phyloP scores from a whole-genome alignment of 805 yeast genomes.

The Pichia californica region DNA sequence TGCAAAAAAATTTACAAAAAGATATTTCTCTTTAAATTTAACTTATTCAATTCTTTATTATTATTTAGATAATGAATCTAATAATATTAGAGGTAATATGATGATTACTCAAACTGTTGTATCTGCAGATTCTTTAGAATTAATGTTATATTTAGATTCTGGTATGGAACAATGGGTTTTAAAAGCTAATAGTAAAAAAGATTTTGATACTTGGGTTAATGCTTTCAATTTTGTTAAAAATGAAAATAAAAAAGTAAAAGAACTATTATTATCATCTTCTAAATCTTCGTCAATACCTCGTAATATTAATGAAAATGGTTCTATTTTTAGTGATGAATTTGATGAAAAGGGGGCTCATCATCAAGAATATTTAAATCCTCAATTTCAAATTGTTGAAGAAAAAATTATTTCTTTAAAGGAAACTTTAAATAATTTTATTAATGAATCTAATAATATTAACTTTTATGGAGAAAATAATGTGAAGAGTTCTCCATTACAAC shows the following conservation, averaged over 20 bases:
- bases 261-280: constrained; percentile 1
- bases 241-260: constrained; percentile 18
- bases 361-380: background rate
- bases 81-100: constrained; percentile 84
- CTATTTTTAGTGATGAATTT: background rate
- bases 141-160: constrained; percentile 78
- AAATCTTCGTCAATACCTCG: background rate
- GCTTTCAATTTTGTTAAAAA: constrained; percentile 57
- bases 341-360: too few relatives aligned
- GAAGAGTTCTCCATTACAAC: too few relatives aligned
- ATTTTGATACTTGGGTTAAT: constrained; percentile 76
- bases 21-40: constrained; percentile 80
- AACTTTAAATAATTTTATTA: background rate
- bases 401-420: background rate
- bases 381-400: constrained; percentile 1
- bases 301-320: background rate
- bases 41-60: constrained; percentile 80
- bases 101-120: constrained; percentile 78
- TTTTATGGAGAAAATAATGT: background rate
- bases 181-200: constrained; percentile 56
- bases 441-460: background rate
- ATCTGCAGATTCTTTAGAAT: constrained; percentile 61
- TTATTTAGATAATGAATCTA: constrained; percentile 62
- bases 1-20: constrained; percentile 77
- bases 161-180: constrained; percentile 94